Evolutionary conservation across 805 yeast genomes (phyloP).

Genomic region (Metschnikowia picachoensis): DNA sequence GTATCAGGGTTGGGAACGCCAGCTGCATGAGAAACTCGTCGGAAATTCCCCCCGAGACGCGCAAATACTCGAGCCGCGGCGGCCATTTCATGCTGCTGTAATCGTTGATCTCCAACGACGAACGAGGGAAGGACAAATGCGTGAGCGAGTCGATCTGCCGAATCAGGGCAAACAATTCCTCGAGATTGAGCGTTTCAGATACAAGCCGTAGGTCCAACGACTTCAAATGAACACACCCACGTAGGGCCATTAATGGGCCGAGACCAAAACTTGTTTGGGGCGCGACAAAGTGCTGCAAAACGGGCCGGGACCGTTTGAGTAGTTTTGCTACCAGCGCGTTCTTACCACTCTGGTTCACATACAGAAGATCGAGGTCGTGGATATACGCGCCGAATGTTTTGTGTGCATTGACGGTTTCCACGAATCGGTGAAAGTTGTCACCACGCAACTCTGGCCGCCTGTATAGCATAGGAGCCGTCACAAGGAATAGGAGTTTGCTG

Average conservation of each 20-base stretch:
- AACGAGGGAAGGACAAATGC: constrained; percentile 81
- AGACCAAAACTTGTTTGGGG: constrained; percentile 95
- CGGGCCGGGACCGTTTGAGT: constrained; percentile 68
- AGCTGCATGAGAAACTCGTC: constrained; percentile 71
- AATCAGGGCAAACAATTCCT: constrained; percentile 75
- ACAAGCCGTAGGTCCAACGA: constrained; percentile 79
- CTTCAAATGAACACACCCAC: constrained; percentile 60
- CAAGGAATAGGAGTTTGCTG: constrained; percentile 54
- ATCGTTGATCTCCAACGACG: constrained; percentile 69
- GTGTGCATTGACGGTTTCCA: constrained; percentile 57
- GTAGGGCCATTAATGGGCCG: constrained; percentile 79
- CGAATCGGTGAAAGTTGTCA: constrained; percentile 67
- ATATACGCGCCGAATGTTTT: constrained; percentile 57
- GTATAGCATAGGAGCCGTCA: constrained; percentile 66
- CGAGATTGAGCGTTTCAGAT: constrained; percentile 82
- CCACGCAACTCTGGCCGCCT: constrained; percentile 58
- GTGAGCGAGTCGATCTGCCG: constrained; percentile 58
- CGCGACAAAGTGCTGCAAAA: constrained; percentile 69
- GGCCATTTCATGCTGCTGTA: constrained; percentile 70
- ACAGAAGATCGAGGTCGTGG: constrained; percentile 63
- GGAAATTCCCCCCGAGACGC: constrained; percentile 86
- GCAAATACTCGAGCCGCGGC: constrained; percentile 59
- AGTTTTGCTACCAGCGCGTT: constrained; percentile 85
- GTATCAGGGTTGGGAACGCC: constrained; percentile 68
- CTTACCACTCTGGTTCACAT: constrained; percentile 85